phyloP scores from a whole-genome alignment of 768 basidiomycete genomes.

The Daedaleopsis nitida region DNA sequence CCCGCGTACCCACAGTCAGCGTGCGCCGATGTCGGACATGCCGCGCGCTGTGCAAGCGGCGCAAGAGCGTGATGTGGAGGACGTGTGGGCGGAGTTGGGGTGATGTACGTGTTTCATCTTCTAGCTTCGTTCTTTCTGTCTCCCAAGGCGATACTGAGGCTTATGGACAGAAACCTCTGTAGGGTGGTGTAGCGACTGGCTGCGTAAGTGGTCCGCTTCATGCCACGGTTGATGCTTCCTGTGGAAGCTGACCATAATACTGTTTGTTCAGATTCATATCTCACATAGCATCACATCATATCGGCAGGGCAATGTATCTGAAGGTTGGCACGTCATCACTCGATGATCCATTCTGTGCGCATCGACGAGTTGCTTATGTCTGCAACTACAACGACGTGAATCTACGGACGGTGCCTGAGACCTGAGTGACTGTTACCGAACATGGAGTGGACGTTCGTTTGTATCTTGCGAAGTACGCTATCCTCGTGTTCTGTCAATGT shows the following conservation, averaged over 20 bases:
- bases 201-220: too few relatives aligned
- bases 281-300: too few relatives aligned
- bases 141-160: too few relatives aligned
- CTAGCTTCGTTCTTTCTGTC: too few relatives aligned
- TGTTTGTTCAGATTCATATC: too few relatives aligned
- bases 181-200: too few relatives aligned
- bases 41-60: slow-evolving; percentile 57
- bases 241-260: too few relatives aligned
- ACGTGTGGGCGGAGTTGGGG: slow-evolving; percentile 66
- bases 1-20: slow-evolving; percentile 27
- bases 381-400: neutral
- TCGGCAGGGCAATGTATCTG: too few relatives aligned
- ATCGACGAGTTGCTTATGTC: neutral
- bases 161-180: too few relatives aligned
- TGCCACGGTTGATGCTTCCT: too few relatives aligned
- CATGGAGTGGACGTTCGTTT: neutral
- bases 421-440: neutral
- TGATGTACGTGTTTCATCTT: slow-evolving; percentile 12
- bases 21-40: slow-evolving; percentile 51
- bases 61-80: slow-evolving; percentile 62
- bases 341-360: neutral
- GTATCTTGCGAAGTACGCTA: neutral
- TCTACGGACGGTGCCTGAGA: neutral
- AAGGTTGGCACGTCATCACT: neutral
- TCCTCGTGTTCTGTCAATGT: neutral